Evolutionary conservation across 2,329 filamentous ascomycete genomes (phyloP).

Genomic region (Trichoderma koningiopsis): DNA sequence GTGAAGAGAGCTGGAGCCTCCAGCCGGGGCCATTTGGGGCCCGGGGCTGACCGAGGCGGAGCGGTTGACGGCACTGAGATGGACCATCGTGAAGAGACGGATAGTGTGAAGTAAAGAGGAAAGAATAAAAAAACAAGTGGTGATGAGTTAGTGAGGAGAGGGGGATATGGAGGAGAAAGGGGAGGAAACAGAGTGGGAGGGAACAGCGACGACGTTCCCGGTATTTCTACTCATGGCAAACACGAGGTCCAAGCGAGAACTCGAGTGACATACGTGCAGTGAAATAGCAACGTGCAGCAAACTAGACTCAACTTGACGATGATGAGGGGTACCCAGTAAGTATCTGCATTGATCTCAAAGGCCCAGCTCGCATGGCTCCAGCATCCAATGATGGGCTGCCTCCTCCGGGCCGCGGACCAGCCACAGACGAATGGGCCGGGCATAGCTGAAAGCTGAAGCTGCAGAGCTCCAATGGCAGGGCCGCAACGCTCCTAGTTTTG

Average conservation of each 20-base stretch:
- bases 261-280: neutral
- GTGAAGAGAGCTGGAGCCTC: conserved; percentile 30
- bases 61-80: conserved; percentile 49
- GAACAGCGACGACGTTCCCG: neutral
- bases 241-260: neutral
- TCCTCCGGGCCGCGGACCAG: neutral
- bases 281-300: neutral
- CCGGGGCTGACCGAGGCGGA: conserved; percentile 29
- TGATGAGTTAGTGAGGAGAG: neutral
- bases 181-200: neutral
- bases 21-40: neutral
- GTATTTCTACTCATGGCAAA: conserved; percentile 5
- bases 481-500: neutral
- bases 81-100: conserved; percentile 48
- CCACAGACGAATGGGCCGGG: neutral
- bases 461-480: neutral
- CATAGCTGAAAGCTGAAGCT: conserved; percentile 5
- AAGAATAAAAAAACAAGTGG: too few species aligned
- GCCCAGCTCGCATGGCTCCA: neutral
- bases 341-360: neutral
- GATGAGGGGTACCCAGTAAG: conserved; percentile 5
- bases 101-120: neutral
- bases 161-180: neutral
- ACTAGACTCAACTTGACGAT: neutral
- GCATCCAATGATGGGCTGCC: neutral